Base-by-base conservation (phyloP, 441 rosid species). In the Lepidium campestre region DNA sequence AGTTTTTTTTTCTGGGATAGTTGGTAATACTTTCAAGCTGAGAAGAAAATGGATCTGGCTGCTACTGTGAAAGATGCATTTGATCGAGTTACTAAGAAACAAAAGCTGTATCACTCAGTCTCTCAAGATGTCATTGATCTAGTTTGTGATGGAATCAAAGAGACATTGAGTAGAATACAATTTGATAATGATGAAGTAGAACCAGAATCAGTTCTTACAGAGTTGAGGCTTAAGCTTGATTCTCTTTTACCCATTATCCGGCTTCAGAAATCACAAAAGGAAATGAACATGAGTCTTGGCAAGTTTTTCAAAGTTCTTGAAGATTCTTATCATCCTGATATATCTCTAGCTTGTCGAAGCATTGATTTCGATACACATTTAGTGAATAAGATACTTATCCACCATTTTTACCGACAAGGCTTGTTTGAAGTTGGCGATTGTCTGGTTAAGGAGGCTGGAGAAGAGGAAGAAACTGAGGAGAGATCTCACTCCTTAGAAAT, bases 391-490 rank as follows among this genome's bases (percentile, higher is more conserved):
- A 82, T 90, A 57, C 74, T 86, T 78, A 81, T 81, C 4, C 65
- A 55, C 64, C 89, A 86, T 68, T 79, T 85, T 36, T 86, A 90
- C 73, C 76, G 80, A 76, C 81, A 79, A 52, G 90, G 95, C 32
- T 77, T 82, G 79, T 86, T 90, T 70, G 89, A 88, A 60, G 61
- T 88, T 48, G 89, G 95, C 65, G 93, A 88, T 72, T 76, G 78
- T 74, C 68, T 88, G 5, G 73, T 76, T 60, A 74, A 77, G 57
- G 95, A 90, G 66, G 81, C 85, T 70, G 81, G 73, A 57, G 83
- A 73, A 74, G 70, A 82, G 14, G 82, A 73, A 54, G 79, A 68
- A 17, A 23, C 57, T 34, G 39, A 20, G 55, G 32, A 74, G 29
- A 80, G 79, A 71, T 83, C 82, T 67, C 89, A 79, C 46, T 85